Conservation (phyloP, 2,329 filamentous ascomycete species). For the Microdochium bolleyi region DNA sequence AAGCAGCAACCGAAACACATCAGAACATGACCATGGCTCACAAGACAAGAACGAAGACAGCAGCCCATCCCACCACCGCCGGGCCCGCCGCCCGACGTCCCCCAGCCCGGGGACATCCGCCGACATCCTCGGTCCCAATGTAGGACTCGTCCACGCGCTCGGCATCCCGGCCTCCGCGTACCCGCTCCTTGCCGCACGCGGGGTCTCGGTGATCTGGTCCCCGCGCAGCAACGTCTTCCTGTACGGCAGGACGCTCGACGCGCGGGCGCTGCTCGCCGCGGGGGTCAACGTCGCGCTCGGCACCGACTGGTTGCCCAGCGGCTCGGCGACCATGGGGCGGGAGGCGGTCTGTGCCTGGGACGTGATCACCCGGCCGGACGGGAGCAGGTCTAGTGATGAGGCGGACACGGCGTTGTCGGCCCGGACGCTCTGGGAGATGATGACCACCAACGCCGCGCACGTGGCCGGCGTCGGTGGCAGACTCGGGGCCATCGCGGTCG, state of each 20-base stretch:
- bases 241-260: slow-evolving; percentile 18
- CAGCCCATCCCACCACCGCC: background rate
- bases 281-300: slow-evolving; percentile 19
- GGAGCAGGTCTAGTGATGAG: too few relatives aligned
- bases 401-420: slow-evolving; percentile 6
- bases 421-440: slow-evolving; percentile 21
- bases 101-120: slow-evolving; percentile 11
- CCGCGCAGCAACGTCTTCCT: slow-evolving; percentile 19
- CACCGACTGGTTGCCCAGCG: slow-evolving; percentile 18
- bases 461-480: slow-evolving; percentile 27
- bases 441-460: slow-evolving; percentile 32
- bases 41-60: too few relatives aligned
- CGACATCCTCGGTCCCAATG: slow-evolving; percentile 16
- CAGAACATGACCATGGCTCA: too few relatives aligned
- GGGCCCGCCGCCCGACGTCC: background rate
- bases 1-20: background rate
- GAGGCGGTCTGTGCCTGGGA: slow-evolving; percentile 13
- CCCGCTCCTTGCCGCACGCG: slow-evolving; percentile 15
- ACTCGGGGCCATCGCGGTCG: slow-evolving; percentile 30
- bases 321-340: slow-evolving; percentile 16
- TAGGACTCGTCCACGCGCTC: slow-evolving; percentile 17
- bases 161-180: slow-evolving; percentile 13
- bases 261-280: slow-evolving; percentile 12
- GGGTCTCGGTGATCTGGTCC: slow-evolving; percentile 18
- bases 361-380: too few relatives aligned